These are phyloP conservation scores for Moesziomyces parantarcticus DNA, from an alignment of 1,284 basidiomycete genomes.

Conservation along the genomic window DNA sequence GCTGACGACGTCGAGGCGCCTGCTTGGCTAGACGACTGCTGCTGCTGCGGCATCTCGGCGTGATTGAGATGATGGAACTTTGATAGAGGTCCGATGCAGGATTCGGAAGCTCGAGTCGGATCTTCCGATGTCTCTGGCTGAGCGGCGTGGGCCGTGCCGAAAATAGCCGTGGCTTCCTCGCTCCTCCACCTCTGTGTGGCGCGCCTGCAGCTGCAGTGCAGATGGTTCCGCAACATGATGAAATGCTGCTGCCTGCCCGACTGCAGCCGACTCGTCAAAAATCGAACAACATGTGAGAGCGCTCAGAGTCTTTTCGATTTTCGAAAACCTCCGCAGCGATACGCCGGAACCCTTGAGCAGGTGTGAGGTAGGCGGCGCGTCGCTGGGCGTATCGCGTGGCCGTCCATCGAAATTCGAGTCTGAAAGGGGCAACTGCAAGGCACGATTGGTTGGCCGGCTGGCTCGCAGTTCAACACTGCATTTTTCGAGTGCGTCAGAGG, in stretches of 20 bases:
- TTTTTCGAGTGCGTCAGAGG: too few relatives aligned
- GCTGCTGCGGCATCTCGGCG: too few relatives aligned
- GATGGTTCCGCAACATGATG: constrained; percentile 1
- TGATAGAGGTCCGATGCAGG: too few relatives aligned
- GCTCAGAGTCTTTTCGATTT: too few relatives aligned
- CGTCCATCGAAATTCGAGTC: neutral
- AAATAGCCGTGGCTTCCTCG: constrained; percentile 10
- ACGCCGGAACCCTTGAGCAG: too few relatives aligned
- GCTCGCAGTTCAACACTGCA: too few relatives aligned
- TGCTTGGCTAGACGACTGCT: too few relatives aligned
- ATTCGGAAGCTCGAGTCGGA: neutral
- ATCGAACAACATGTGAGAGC: neutral
- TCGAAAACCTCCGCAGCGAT: constrained; percentile 1
- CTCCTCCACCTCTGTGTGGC: neutral
- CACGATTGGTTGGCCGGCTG: too few relatives aligned
- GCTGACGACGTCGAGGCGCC: neutral
- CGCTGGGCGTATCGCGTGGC: too few relatives aligned
- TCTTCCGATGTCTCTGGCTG: neutral
- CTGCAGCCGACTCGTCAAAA: neutral
- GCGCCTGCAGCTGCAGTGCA: neutral
- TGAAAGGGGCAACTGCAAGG: too few relatives aligned
- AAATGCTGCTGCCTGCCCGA: constrained; percentile 1
- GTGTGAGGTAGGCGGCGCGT: too few relatives aligned
- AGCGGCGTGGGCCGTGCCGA: neutral
- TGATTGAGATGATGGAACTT: too few relatives aligned